These are phyloP conservation scores for Beta corolliflora DNA, from an alignment of 179 eudicot genomes.

Conservation along the genomic window DNA sequence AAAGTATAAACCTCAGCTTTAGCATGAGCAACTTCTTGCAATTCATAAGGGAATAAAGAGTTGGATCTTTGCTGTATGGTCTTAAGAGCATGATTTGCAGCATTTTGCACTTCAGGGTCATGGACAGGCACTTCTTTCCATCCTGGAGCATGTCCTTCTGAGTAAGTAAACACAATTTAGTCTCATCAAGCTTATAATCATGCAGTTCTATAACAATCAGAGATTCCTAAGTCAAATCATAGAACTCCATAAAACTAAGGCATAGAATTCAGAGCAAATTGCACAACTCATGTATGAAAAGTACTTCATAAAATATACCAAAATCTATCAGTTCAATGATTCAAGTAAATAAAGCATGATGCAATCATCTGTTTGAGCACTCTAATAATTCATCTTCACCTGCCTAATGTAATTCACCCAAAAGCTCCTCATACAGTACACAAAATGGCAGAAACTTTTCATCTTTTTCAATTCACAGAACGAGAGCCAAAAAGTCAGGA, in stretches of 20 bases:
- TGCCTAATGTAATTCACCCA: neutral
- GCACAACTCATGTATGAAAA: neutral
- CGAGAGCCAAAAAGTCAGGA: neutral
- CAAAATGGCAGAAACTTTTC: neutral
- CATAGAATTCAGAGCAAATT: neutral
- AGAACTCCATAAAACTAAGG: neutral
- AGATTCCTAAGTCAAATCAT: neutral
- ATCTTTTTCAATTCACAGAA: neutral
- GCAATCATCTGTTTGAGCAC: neutral
- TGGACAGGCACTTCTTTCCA: constrained; percentile 76
- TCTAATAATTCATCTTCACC: neutral
- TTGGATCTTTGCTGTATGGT: constrained; percentile 72
- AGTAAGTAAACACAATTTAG: neutral
- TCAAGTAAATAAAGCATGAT: neutral
- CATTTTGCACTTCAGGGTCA: constrained; percentile 83
- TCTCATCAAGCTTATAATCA: neutral
- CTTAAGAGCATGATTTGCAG: constrained; percentile 67
- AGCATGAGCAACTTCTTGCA: constrained; percentile 59
- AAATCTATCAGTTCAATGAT: neutral
- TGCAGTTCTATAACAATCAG: neutral
- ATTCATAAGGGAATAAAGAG: constrained; percentile 69
- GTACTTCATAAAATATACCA: no score
- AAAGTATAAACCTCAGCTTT: constrained; percentile 59
- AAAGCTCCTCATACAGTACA: neutral
- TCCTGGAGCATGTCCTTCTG: constrained; percentile 60